phyloP scores from a whole-genome alignment of 257 asterid species.

The Nyctanthes arbortristis region DNA sequence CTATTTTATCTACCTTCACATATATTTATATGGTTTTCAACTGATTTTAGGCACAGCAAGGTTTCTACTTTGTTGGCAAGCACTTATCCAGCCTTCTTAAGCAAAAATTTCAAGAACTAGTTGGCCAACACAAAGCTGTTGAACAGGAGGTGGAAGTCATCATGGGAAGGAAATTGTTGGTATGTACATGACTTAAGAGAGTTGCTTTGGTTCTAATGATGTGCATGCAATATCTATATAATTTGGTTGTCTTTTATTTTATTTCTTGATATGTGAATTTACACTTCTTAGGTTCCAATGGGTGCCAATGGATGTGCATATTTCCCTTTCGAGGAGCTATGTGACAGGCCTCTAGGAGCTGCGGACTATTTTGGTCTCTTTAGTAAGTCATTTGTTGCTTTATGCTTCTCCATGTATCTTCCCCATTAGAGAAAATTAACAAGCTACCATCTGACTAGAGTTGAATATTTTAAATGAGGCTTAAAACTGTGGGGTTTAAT shows the following conservation, averaged over 20 bases:
- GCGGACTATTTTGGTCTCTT: slow-evolving; percentile 65
- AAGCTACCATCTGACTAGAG: not conserved
- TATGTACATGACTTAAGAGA: slow-evolving; percentile 17
- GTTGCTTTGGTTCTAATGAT: not conserved
- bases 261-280: not conserved
- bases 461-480: not conserved
- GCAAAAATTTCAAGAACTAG: slow-evolving; percentile 65
- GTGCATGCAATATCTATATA: not conserved
- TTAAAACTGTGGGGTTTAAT: not conserved
- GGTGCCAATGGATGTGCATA: slow-evolving; percentile 91
- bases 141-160: slow-evolving; percentile 87
- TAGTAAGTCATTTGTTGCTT: not conserved
- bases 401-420: not conserved
- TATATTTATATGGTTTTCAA: not conserved
- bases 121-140: slow-evolving; percentile 54
- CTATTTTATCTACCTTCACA: not conserved
- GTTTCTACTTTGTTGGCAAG: slow-evolving; percentile 29
- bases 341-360: slow-evolving; percentile 97
- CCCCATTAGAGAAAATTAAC: not conserved
- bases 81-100: slow-evolving; percentile 57
- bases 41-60: not conserved
- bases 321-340: slow-evolving; percentile 83
- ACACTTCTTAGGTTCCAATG: slow-evolving; percentile 59
- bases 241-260: not conserved
- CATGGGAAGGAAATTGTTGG: slow-evolving; percentile 92